Base-by-base conservation (phyloP, 257 asterid genomes). In the Jacaranda copaia region DNA sequence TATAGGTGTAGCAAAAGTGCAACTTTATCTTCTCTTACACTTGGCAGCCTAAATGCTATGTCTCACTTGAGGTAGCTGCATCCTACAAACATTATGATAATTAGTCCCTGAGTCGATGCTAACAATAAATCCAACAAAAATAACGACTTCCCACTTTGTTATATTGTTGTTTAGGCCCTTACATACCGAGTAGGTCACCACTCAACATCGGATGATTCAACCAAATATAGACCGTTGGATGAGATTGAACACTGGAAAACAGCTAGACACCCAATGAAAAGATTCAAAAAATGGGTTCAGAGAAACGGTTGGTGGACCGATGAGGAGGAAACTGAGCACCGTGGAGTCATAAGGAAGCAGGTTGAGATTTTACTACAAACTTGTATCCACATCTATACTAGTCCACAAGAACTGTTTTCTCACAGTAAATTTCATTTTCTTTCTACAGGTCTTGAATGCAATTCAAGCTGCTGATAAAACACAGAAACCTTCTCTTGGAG, bases 121-220 rank as follows among this genome's bases (percentile, higher is more conserved):
- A 2, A 25, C 32, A 25, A 25, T 25, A 25, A 25, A 40, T 42
- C 12, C 40, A 64, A 10, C 8, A 3, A 19, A 19, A 42, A 6
- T 7, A 67, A 66, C 59, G 25, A 53, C 68, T 13, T 5, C 42
- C 4, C 38, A 3, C 36, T 51, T 13, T 18, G n/a, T 52, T 39
- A 6, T n/a, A 36, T 36, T 36, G 7, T 56, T 64, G 64, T 70
- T 5, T 63, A 94, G 97, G 91, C 96, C 69, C 88, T 93, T 11
- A 85, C 97, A 1, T 95, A 95, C 75, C 86, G 98, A 70, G 97
- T 91, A 7, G 90, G 98, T 5, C 99, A 95, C 85, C 98, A 93
- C 84, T 91, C 99, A 2, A 93, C 98, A 13, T 93, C 99, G 1
- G 98, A 93, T 60, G 98, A 95, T 64, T 95, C 99, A 20, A 93